A percentile compares a stretch with the other conserved stretches of the same genome.
These are phyloP conservation scores for Plectranthus barbatus DNA, from an alignment of 257 asterid species.

Conservation along the genomic window DNA sequence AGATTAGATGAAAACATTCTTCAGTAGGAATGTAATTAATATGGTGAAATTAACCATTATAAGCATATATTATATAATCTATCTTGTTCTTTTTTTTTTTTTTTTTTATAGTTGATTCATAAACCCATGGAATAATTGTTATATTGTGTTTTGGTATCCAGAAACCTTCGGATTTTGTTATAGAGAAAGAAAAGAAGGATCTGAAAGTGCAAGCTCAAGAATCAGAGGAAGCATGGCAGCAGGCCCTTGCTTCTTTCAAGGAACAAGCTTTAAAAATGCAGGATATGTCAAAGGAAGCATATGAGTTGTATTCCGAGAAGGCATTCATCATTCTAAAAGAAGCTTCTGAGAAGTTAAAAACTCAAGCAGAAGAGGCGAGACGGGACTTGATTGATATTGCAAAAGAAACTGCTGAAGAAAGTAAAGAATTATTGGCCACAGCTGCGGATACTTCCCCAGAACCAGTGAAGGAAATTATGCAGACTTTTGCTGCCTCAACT, in stretches of 20 bases:
- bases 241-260: slow-evolving; percentile 60
- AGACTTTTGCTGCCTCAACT: slow-evolving; percentile 57
- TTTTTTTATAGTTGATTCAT: background rate
- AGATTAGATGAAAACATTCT: background rate
- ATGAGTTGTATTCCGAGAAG: slow-evolving; percentile 56
- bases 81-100: too few relatives aligned
- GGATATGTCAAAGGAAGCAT: slow-evolving; percentile 66
- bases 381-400: slow-evolving; percentile 53
- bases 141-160: slow-evolving; percentile 19
- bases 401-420: slow-evolving; percentile 66
- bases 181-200: slow-evolving; percentile 44
- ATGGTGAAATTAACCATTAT: background rate
- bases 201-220: slow-evolving; percentile 39
- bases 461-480: slow-evolving; percentile 71
- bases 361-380: slow-evolving; percentile 77
- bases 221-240: slow-evolving; percentile 70
- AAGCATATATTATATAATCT: background rate
- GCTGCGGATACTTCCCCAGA: slow-evolving; percentile 82
- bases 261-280: slow-evolving; percentile 75
- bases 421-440: slow-evolving; percentile 49
- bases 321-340: slow-evolving; percentile 58
- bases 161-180: slow-evolving; percentile 54
- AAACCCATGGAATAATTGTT: background rate
- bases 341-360: slow-evolving; percentile 64
- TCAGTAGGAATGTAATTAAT: background rate